These are phyloP conservation scores for Coniosporium tulheliwenetii DNA, from an alignment of 2,329 filamentous ascomycete species.

Conservation along the genomic window DNA sequence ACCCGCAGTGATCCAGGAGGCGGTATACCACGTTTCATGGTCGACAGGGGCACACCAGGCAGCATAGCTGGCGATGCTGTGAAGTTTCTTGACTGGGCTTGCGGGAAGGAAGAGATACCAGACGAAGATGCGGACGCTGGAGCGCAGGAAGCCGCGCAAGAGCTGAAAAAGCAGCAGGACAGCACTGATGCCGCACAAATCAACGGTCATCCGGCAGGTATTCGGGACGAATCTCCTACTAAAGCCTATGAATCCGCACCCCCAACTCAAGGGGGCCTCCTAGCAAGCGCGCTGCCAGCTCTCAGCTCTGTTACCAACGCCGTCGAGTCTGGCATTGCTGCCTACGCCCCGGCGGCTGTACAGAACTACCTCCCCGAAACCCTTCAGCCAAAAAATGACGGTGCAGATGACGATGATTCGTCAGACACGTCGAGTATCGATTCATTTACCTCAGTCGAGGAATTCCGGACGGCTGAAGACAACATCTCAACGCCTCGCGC, in stretches of 20 bases:
- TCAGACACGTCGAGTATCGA: slow-evolving; percentile 11
- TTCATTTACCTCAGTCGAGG: slow-evolving; percentile 27
- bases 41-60: slow-evolving; percentile 73
- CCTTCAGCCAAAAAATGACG: slow-evolving; percentile 3
- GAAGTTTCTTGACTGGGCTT: slow-evolving; percentile 72
- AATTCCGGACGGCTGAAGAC: slow-evolving; percentile 21
- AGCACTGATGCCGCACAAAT: background rate
- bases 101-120: slow-evolving; percentile 28
- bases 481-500: slow-evolving; percentile 4
- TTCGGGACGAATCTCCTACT: background rate
- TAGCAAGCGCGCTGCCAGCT: too few species aligned
- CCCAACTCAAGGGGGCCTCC: slow-evolving; percentile 9
- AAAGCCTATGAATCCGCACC: background rate
- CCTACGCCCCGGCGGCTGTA: slow-evolving; percentile 17
- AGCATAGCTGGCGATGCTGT: slow-evolving; percentile 65
- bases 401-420: slow-evolving; percentile 4
- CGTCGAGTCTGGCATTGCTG: slow-evolving; percentile 14
- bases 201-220: background rate
- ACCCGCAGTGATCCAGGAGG: slow-evolving; percentile 80
- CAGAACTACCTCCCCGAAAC: slow-evolving; percentile 11
- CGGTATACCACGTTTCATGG: slow-evolving; percentile 76
- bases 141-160: slow-evolving; percentile 4
- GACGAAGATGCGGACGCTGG: slow-evolving; percentile 11
- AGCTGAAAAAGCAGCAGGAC: background rate
- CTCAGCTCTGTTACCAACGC: slow-evolving; percentile 13